Evolutionary conservation across 305 asterid species (phyloP), one percentile per base, ranked within the genome.

Genomic region (Solanum hybrid): DNA sequence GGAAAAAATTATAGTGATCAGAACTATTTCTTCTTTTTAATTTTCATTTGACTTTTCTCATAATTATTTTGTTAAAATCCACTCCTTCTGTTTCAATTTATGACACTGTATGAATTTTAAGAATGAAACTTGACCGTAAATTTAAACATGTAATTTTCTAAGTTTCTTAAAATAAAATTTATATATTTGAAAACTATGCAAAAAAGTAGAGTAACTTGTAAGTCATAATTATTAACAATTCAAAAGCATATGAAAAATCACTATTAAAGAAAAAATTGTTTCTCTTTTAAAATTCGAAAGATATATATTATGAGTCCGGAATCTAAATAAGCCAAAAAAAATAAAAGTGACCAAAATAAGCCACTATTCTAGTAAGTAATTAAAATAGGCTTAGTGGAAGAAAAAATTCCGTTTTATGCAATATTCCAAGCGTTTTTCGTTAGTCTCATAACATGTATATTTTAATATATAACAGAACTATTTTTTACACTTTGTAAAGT

Each of bases 231-330:
- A 32, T 1, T 27, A 15, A 75, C 9, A 0, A 14, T 75, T 2
- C 0, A 2, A 75, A 31, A 8, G 9, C 12, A 0, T 76, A 32
- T 32, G 10, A 31, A 31, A 75, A 32, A 31, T 76, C 1, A 4
- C 0, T 0, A 15, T 32, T 0, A 6, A 15, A 75, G 22, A 15
- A 13, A 3, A 15, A 75, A 1, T 75, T 0, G 2, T 29, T 1
- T 73, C 0, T 3, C 6, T 73, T 15, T 14, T 7, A 0, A 73
- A 73, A 73, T 29, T 5, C 0, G 3, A 15, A 31, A 31, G n/a
- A 31, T 75, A 38, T 38, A 38, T 38, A 32, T 32, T 32, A 32
- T 32, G 37, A 5, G 37, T 35, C 2, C 37, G 37, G 37, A 35
- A 35, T 1, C 37, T 35, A 35, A 35, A 35, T 35, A 35, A 35